Conservation (phyloP, 345 rosid genomes). For the Eucalyptus dawsonii region DNA sequence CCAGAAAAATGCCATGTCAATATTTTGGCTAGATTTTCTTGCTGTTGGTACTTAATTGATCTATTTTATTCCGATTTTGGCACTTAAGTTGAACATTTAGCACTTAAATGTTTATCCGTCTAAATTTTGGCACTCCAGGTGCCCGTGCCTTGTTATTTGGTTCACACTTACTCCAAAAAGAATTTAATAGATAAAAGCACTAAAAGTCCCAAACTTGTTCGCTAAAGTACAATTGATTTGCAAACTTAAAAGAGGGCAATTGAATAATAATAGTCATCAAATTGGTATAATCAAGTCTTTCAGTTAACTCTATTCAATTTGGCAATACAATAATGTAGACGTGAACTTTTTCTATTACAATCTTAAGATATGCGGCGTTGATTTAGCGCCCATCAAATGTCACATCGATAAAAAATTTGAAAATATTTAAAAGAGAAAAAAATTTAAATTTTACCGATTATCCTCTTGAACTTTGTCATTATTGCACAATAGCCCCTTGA, state of each 20-base stretch:
- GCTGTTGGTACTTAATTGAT: rapidly evolving
- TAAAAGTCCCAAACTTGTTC: too few species aligned
- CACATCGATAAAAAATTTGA: background rate
- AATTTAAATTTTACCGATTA: background rate
- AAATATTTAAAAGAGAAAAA: background rate
- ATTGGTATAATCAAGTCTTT: background rate
- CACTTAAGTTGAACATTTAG: too few species aligned
- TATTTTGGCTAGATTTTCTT: rapidly evolving
- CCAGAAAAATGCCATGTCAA: rapidly evolving
- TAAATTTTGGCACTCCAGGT: rapidly evolving
- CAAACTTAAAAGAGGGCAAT: too few species aligned
- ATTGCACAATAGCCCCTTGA: background rate
- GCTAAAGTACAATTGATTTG: background rate
- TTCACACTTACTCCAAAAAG: background rate
- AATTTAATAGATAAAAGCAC: too few species aligned
- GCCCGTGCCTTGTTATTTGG: too few species aligned
- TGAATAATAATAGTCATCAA: background rate
- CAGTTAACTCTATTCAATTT: rapidly evolving
- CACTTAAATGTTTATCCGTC: rapidly evolving
- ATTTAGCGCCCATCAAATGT: background rate
- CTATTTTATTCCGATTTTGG: rapidly evolving
- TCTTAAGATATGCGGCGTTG: rapidly evolving
- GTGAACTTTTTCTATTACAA: background rate
- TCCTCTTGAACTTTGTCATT: background rate
- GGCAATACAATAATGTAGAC: too few species aligned